Evolutionary conservation across 2,329 filamentous ascomycete species (phyloP).

Genomic region (Amauroascus niger): DNA sequence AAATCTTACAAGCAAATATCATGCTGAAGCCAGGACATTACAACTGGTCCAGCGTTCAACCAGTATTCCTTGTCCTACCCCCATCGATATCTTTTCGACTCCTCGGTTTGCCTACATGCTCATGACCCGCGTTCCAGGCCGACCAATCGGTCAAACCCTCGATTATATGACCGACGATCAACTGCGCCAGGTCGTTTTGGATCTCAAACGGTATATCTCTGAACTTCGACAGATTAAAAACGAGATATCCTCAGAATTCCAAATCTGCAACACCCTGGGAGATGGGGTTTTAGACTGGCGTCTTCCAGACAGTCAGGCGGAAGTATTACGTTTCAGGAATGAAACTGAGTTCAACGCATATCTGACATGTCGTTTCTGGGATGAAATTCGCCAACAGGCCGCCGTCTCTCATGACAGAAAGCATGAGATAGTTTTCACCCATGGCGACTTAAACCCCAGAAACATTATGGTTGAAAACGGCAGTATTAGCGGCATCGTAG

Average conservation of each 20-base stretch:
- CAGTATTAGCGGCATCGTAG: conserved; percentile 22
- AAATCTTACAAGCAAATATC: conserved; percentile 7
- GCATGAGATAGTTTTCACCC: conserved; percentile 25
- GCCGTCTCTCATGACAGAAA: conserved; percentile 12
- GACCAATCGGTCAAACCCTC: conserved; percentile 14
- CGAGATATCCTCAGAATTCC: conserved; percentile 1
- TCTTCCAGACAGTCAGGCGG: conserved; percentile 14
- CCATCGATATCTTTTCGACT: conserved; percentile 14
- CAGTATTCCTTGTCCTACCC: conserved; percentile 11
- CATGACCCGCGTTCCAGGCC: conserved; percentile 17
- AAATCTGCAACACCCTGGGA: conserved; percentile 15
- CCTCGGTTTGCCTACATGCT: conserved; percentile 12
- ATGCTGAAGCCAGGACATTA: conserved; percentile 13
- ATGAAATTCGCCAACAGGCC: conserved; percentile 11
- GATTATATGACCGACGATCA: conserved; percentile 16
- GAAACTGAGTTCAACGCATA: conserved; percentile 17
- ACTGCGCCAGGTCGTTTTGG: conserved; percentile 12
- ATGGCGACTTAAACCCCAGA: conserved; percentile 23
- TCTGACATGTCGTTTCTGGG: conserved; percentile 12
- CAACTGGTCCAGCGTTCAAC: conserved; percentile 14
- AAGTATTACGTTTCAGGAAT: conserved; percentile 14
- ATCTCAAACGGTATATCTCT: conserved; percentile 14
- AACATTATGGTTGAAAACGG: conserved; percentile 25
- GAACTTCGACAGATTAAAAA: conserved; percentile 13
- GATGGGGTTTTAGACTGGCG: conserved; percentile 16